Conservation (phyloP, 129 eudicot genomes). For the Lactuca saligna region DNA sequence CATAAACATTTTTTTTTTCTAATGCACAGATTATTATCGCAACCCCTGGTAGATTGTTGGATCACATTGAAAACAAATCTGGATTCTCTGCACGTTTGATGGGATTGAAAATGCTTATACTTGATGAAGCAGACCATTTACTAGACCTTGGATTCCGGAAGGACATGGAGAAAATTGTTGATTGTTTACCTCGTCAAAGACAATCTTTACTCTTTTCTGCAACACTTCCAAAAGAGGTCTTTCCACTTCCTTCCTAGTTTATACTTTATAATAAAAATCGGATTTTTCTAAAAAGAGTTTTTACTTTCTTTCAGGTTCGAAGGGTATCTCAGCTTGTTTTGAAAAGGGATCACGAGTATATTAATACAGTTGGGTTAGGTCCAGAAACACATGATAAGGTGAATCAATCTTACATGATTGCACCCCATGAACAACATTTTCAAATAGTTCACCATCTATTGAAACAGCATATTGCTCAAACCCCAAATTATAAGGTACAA, state of each 20-base stretch:
- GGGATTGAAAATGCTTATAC: constrained; percentile 81
- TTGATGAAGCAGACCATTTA: constrained; percentile 92
- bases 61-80: constrained; percentile 85
- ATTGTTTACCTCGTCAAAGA: constrained; percentile 91
- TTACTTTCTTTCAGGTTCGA: constrained; percentile 59
- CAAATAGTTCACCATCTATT: constrained; percentile 67
- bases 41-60: constrained; percentile 94
- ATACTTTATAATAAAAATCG: not conserved
- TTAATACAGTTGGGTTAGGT: constrained; percentile 71
- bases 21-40: constrained; percentile 86
- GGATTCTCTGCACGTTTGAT: constrained; percentile 79
- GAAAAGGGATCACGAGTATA: constrained; percentile 72
- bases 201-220: constrained; percentile 91
- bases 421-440: constrained; percentile 79
- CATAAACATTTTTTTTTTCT: not conserved
- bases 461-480: constrained; percentile 60
- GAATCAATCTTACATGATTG: constrained; percentile 67
- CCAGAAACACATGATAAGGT: constrained; percentile 73
- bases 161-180: constrained; percentile 88
- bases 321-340: constrained; percentile 85
- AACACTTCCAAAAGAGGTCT: constrained; percentile 89
- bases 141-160: constrained; percentile 87
- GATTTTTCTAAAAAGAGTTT: too few species aligned
- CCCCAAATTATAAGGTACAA: constrained; percentile 69
- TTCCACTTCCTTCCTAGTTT: too few species aligned